Base-by-base conservation (phyloP, 1,284 basidiomycete species). In the Xerocomus minutiporus region DNA sequence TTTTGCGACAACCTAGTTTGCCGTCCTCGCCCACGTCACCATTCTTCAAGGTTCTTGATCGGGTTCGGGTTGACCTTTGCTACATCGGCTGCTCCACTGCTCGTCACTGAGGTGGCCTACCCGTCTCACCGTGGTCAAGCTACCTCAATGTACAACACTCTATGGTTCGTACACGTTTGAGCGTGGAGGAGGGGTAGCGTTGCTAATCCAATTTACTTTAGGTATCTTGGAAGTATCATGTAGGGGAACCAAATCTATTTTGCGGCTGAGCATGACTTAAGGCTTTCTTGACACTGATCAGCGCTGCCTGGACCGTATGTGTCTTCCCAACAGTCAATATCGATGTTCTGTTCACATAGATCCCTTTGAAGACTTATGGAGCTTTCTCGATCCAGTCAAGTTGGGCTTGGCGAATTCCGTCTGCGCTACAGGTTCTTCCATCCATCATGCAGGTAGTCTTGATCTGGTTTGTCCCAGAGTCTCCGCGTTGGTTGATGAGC, bases 51-150 rank as follows among this genome's bases (percentile, higher is more conserved):
- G 56, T 87, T 86, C 75, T 71, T 89, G 55, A 85, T 91, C 59
- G 88, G 88, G 51, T 88, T 88, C 63, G 88, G 88, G 53, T 73
- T 87, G 42, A 83, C 83, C 5, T 86, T 88, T 65, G 84, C 84
- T 50, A 70, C 15, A 81, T 80, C 59, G 77, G 29, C 86, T 47
- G 84, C 85, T 2, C 86, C 86, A 12, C 77, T 88, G 73, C 73
- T 89, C 68, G 81, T 90, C 51, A 83, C 84, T 39, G 88, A 91
- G 67, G 71, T 91, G 13, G 76, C 88, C 0, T 90, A 89, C 67
- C 88, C 88, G 8, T 72, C 78, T 2, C 83, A 91, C 68, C 86
- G 88, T 59, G 86, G 81, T 1, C 79, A 79, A 9, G 68, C 88
- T 46, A 88, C 84, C 3, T 82, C 84, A 1, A 73, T 80, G 36